Conservation (phyloP, 2,329 filamentous ascomycete genomes). For the Phialophora macrospora region DNA sequence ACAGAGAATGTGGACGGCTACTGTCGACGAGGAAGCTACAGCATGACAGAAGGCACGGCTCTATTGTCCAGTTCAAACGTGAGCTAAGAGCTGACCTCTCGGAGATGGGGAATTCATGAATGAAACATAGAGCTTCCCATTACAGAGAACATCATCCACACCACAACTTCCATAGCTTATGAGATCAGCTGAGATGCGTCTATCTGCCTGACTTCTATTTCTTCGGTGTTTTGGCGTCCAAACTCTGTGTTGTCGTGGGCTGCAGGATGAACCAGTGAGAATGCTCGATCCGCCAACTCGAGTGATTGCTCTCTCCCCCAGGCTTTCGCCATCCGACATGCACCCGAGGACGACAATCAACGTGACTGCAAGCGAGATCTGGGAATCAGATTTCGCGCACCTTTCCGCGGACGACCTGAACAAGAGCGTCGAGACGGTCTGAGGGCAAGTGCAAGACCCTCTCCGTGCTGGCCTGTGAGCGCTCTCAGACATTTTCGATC, state of each 20-base stretch:
- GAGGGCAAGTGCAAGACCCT: not conserved
- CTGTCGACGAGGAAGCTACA: too few relatives aligned
- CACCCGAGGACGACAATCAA: not conserved
- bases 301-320: not conserved
- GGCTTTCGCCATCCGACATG: not conserved
- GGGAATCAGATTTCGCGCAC: not conserved
- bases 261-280: not conserved
- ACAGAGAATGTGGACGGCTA: too few relatives aligned
- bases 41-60: too few relatives aligned
- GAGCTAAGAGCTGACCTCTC: too few relatives aligned
- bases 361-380: not conserved
- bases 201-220: not conserved
- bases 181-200: too few relatives aligned
- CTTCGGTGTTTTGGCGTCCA: not conserved
- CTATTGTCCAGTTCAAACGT: too few relatives aligned
- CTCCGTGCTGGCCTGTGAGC: too few relatives aligned
- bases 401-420: not conserved
- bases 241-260: not conserved
- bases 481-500: too few relatives aligned
- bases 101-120: too few relatives aligned
- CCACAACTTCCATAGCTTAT: too few relatives aligned
- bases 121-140: too few relatives aligned
- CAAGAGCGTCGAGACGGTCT: not conserved
- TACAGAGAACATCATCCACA: too few relatives aligned
- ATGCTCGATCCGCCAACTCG: not conserved